Evolutionary conservation across 2,329 filamentous ascomycete genomes (phyloP).

Genomic region (Cercospora sojina): DNA sequence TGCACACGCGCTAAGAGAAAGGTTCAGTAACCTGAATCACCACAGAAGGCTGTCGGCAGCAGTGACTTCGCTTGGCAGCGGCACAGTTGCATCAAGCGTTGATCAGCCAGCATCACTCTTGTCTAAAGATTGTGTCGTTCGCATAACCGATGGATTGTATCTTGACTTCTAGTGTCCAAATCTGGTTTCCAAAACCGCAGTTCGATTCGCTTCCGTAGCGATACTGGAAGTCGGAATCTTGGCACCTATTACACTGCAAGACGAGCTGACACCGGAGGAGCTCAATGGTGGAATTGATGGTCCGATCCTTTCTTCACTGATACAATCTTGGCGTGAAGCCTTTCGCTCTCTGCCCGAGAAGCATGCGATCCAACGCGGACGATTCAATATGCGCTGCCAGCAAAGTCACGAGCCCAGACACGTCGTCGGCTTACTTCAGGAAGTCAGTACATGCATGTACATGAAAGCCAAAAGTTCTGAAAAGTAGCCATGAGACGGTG

Average conservation of each 20-base stretch:
- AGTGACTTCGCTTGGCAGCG: neutral
- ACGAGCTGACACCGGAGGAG: neutral
- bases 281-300: neutral
- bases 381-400: neutral
- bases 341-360: neutral
- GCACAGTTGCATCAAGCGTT: neutral
- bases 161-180: no score
- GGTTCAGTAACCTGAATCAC: neutral
- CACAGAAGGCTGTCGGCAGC: neutral
- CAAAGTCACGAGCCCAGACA: neutral
- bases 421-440: neutral
- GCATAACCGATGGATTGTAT: neutral
- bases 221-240: neutral
- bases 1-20: neutral
- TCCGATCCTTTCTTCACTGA: neutral
- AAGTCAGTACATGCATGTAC: neutral
- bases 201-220: neutral
- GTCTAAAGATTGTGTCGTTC: neutral
- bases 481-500: neutral
- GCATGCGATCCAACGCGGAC: neutral
- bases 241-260: neutral
- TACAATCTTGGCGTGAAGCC: neutral
- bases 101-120: neutral
- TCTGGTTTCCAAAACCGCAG: no score
- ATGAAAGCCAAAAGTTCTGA: neutral